Conservation (phyloP, 192 early-diverging fungal species). For the Endogone sp. region DNA sequence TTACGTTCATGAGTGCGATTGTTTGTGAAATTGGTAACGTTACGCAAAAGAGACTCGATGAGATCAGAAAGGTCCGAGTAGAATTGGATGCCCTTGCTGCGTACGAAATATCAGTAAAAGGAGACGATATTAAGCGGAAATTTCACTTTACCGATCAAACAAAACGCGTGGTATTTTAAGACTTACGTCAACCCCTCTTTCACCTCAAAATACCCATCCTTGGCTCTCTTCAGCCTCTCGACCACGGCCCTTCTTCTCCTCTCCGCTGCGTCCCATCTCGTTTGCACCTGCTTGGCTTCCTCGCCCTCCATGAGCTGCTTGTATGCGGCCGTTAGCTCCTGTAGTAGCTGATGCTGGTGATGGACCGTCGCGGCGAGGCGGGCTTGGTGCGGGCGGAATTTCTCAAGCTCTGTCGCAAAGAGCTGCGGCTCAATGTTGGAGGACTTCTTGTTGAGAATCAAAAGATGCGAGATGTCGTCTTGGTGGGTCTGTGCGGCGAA, state of each 20-base stretch:
- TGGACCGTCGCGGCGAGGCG: constrained; percentile 70
- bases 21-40: constrained; percentile 51
- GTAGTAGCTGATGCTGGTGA: constrained; percentile 69
- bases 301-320: constrained; percentile 69
- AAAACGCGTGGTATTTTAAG: no score
- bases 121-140: no score
- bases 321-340: constrained; percentile 72
- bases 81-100: constrained; percentile 63
- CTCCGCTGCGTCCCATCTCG: constrained; percentile 65
- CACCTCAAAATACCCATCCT: constrained; percentile 59
- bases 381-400: constrained; percentile 78
- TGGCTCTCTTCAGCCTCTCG: constrained; percentile 64
- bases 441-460: constrained; percentile 69
- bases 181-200: constrained; percentile 45
- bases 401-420: constrained; percentile 88
- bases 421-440: constrained; percentile 82
- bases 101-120: no score
- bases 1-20: constrained; percentile 58
- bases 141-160: no score
- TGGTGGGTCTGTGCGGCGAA: constrained; percentile 49
- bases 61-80: constrained; percentile 59
- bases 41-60: constrained; percentile 50
- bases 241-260: constrained; percentile 57
- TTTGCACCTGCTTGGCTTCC: constrained; percentile 61
- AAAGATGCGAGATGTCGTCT: constrained; percentile 84